A percentile compares a stretch with the other conserved stretches of the same genome.
These are phyloP conservation scores for Cytospora piceae DNA, from an alignment of 2,329 filamentous ascomycete genomes.

Conservation along the genomic window DNA sequence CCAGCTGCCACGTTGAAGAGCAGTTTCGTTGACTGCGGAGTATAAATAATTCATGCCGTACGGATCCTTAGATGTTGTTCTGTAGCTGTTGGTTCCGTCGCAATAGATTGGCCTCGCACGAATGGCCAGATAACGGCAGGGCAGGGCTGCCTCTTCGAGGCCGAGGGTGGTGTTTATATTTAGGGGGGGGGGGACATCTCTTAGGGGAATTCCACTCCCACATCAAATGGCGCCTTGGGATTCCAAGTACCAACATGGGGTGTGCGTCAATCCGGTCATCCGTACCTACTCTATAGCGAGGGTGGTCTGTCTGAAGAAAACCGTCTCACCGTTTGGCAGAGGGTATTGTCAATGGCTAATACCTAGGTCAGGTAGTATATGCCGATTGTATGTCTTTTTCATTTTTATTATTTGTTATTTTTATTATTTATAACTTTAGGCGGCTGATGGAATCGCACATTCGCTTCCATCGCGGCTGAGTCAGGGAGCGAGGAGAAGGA, in stretches of 20 bases:
- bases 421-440: not conserved
- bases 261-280: not conserved
- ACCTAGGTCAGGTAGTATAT: not conserved
- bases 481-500: constrained; percentile 13
- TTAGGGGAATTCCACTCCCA: not conserved
- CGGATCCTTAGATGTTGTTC: too few relatives aligned
- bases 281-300: not conserved
- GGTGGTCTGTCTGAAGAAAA: not conserved
- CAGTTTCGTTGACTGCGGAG: not conserved
- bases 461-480: constrained; percentile 22
- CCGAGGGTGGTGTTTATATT: not conserved
- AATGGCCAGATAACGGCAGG: not conserved
- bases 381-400: not conserved
- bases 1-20: not conserved
- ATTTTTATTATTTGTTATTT: not conserved
- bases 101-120: not conserved
- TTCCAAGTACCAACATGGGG: not conserved
- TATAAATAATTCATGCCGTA: not conserved
- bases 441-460: constrained; percentile 1
- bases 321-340: not conserved
- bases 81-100: not conserved
- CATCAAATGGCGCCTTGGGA: not conserved
- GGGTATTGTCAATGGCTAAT: not conserved
- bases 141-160: not conserved
- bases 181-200: not conserved